phyloP scores from a whole-genome alignment of 306 rosid genomes.

The Benincasa hispida region DNA sequence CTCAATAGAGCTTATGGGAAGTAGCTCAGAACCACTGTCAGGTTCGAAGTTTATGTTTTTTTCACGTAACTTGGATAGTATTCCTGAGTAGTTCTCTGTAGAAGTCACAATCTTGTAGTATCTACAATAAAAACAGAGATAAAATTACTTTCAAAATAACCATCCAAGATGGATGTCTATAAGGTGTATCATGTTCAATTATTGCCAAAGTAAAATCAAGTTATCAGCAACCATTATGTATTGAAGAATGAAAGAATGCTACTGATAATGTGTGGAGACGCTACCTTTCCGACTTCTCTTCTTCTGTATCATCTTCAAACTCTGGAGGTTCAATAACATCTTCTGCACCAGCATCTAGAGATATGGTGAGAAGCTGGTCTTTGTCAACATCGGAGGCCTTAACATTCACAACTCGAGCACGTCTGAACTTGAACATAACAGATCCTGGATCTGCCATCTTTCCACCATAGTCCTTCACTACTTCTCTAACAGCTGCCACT shows the following conservation, averaged over 20 bases:
- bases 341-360: conserved; percentile 85
- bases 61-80: conserved; percentile 57
- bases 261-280: not conserved
- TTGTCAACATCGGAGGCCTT: conserved; percentile 59
- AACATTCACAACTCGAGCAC: conserved; percentile 61
- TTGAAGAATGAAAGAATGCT: not conserved
- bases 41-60: conserved; percentile 69
- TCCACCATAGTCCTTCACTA: conserved; percentile 77
- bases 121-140: conserved; percentile 31
- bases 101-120: conserved; percentile 75
- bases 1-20: conserved; percentile 62
- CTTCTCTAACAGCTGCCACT: conserved; percentile 72
- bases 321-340: conserved; percentile 79
- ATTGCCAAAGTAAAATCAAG: not conserved
- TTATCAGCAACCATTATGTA: not conserved
- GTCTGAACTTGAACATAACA: conserved; percentile 71
- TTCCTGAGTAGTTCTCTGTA: conserved; percentile 58
- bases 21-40: conserved; percentile 86
- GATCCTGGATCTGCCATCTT: conserved; percentile 97
- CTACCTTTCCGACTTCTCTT: conserved; percentile 65
- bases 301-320: conserved; percentile 76
- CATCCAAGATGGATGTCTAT: not conserved
- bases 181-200: not conserved
- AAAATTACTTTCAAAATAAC: conserved; percentile 2
- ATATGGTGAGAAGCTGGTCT: conserved; percentile 63